These are phyloP conservation scores for Discostella pseudostelligera DNA, from an alignment of 108 stramenopile genomes.

Conservation along the genomic window DNA sequence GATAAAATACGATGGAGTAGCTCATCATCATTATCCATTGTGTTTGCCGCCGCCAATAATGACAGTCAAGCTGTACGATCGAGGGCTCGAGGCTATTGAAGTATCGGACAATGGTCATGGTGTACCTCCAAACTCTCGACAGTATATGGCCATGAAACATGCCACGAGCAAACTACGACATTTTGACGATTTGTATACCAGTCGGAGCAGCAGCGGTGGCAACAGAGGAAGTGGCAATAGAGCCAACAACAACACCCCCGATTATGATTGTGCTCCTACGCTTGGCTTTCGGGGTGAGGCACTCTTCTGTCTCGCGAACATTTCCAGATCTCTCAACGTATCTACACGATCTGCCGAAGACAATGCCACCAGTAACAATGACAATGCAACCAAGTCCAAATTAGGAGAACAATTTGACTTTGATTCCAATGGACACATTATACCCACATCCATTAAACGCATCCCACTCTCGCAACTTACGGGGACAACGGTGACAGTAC, in stretches of 20 bases:
- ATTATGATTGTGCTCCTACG: constrained; percentile 28
- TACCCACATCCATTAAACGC: constrained; percentile 16
- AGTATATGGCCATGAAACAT: constrained; percentile 70
- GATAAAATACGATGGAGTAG: background rate
- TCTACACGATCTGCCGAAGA: constrained; percentile 67
- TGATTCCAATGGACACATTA: constrained; percentile 49
- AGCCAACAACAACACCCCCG: background rate
- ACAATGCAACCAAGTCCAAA: background rate
- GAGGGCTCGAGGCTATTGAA: constrained; percentile 80
- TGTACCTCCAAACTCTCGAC: constrained; percentile 59
- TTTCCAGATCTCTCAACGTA: constrained; percentile 60
- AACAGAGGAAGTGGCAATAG: constrained; percentile 1
- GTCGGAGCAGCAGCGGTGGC: constrained; percentile 9
- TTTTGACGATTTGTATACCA: constrained; percentile 75
- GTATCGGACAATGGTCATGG: constrained; percentile 86
- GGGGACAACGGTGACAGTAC: constrained; percentile 87
- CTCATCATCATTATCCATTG: background rate
- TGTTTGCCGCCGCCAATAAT: background rate
- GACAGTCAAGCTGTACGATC: constrained; percentile 71
- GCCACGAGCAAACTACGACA: constrained; percentile 79
- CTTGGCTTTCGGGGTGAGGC: constrained; percentile 92
- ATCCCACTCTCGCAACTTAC: constrained; percentile 51
- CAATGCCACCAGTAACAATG: background rate
- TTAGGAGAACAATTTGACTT: constrained; percentile 68
- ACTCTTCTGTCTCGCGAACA: constrained; percentile 74